Evolutionary conservation across 106 monocot species (phyloP).

Genomic region (Acanthochlamys bracteata): DNA sequence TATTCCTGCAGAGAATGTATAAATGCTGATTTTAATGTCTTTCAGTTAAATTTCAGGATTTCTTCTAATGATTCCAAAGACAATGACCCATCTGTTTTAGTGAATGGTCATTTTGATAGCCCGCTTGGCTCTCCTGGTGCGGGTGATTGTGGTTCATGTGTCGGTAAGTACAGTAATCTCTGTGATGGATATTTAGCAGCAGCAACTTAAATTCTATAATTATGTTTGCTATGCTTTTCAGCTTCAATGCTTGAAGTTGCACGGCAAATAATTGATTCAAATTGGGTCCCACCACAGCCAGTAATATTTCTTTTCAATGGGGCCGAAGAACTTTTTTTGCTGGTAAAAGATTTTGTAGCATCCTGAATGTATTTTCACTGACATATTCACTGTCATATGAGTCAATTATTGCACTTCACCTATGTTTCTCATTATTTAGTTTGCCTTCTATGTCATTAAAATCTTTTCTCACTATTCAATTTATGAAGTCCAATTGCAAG

Average conservation of each 20-base stretch:
- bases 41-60: conserved; percentile 43
- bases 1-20: too few species aligned
- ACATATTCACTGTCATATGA: too few species aligned
- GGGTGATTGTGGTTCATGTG: conserved; percentile 97
- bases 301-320: conserved; percentile 98
- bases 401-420: background rate
- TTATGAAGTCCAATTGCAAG: too few species aligned
- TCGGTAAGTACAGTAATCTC: conserved; percentile 85
- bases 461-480: too few species aligned
- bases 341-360: conserved; percentile 54
- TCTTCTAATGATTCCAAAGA: conserved; percentile 59
- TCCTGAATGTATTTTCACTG: too few species aligned
- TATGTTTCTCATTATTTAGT: background rate
- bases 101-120: conserved; percentile 97
- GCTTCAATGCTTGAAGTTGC: conserved; percentile 98
- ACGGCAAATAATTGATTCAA: conserved; percentile 81
- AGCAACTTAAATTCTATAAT: too few species aligned
- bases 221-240: conserved; percentile 25
- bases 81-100: conserved; percentile 59
- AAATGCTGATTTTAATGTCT: conserved; percentile 9
- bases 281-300: conserved; percentile 91
- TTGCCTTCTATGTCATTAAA: too few species aligned
- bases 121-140: conserved; percentile 96
- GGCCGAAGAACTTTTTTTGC: conserved; percentile 94
- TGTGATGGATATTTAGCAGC: too few species aligned